Conservation (phyloP, 805 yeast species). For the Teunomyces panamensis region DNA sequence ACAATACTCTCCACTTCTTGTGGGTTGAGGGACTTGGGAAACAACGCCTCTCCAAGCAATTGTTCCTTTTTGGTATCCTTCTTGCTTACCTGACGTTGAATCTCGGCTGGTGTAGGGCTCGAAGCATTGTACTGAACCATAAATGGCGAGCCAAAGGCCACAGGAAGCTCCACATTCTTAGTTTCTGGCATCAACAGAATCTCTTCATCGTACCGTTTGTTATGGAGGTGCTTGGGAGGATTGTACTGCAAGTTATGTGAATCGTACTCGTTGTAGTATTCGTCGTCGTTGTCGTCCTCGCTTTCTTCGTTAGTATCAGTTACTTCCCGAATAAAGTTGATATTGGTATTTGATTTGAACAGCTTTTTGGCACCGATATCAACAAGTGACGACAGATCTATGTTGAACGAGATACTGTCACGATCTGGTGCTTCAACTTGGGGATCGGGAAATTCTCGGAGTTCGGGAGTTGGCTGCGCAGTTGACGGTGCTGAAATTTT, state of each 20-base stretch:
- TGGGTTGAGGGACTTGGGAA: conserved; percentile 65
- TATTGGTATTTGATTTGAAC: conserved; percentile 15
- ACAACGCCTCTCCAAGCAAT: conserved; percentile 51
- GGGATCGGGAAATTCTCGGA: not conserved
- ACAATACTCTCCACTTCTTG: conserved; percentile 75
- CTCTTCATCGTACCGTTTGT: conserved; percentile 26
- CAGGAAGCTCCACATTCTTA: conserved; percentile 7
- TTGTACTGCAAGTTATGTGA: conserved; percentile 18
- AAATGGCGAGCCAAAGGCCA: conserved; percentile 34
- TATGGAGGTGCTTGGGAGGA: conserved; percentile 23
- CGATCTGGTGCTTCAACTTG: not conserved
- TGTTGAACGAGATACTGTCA: not conserved
- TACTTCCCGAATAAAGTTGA: conserved; percentile 30
- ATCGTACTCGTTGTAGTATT: conserved; percentile 14
- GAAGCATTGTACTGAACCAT: conserved; percentile 16
- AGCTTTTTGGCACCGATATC: conserved; percentile 4
- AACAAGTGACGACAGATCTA: not conserved
- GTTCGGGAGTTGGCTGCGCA: not conserved
- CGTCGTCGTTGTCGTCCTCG: conserved; percentile 8
- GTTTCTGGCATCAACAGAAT: conserved; percentile 22
- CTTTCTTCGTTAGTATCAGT: conserved; percentile 13
- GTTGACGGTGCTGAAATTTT: not conserved
- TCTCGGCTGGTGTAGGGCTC: not conserved
- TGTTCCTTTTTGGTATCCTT: conserved; percentile 15
- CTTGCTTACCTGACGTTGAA: not conserved